Percentiles rank a stretch among this genome's conserved stretches.
These are phyloP conservation scores for Fusarium musae DNA, from an alignment of 2,329 filamentous ascomycete genomes.

Conservation along the genomic window DNA sequence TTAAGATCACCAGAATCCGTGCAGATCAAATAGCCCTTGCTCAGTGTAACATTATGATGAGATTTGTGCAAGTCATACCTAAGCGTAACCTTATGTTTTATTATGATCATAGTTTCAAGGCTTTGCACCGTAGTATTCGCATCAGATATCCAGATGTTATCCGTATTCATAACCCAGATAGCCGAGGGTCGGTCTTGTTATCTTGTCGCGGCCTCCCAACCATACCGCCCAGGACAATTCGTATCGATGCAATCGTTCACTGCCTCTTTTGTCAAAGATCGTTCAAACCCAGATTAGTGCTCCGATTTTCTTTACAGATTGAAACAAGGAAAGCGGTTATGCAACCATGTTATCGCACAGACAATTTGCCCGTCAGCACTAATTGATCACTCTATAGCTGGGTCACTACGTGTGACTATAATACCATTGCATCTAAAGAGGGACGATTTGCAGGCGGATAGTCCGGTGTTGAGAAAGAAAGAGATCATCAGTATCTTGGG, in stretches of 20 bases:
- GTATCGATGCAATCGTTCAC: accelerated
- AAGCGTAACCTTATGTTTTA: not conserved
- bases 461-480: not conserved
- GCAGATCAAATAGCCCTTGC: not conserved
- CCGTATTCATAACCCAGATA: not conserved
- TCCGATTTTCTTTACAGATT: accelerated
- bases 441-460: too few species aligned
- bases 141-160: too few species aligned
- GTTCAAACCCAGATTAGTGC: accelerated
- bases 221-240: not conserved
- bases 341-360: not conserved
- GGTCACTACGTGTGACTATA: not conserved
- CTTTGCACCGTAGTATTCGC: not conserved
- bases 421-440: not conserved
- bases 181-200: not conserved
- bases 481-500: accelerated
- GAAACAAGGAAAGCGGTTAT: not conserved
- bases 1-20: not conserved
- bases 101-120: not conserved
- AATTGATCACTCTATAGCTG: not conserved
- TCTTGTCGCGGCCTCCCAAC: too few species aligned
- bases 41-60: not conserved
- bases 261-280: not conserved
- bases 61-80: not conserved
- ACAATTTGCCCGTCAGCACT: not conserved